Base-by-base conservation (phyloP, 2,329 filamentous ascomycete species). In the Colletotrichum destructivum region DNA sequence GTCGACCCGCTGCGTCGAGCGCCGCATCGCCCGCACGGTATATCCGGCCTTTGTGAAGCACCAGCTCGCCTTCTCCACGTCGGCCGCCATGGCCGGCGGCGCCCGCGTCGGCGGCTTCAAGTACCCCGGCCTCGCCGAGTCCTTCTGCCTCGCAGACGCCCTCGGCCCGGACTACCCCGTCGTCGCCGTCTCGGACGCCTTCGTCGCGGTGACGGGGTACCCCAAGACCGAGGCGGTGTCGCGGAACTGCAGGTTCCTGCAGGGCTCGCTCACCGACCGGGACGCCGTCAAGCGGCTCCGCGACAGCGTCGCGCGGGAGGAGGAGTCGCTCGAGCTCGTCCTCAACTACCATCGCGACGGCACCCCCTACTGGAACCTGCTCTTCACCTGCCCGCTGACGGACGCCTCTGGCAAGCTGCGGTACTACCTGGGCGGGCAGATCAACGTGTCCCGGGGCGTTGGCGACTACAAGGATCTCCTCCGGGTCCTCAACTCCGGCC, bases 141-240 rank as follows among this genome's bases (percentile, higher is more conserved):
- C 88, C 26, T 91, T 91, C 74, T 89, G 88, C 67, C 76, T 91
- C 18, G 89, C 87, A 0, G 86, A 90, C 74, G 86, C 87, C 0
- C 75, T 79, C 5, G 81, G 82, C 54, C 81, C 83, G 0, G 86
- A 88, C 61, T 88, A 88, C 70, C 86, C 88, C 0, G 85, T 88
- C 49, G 72, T 83, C 0, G 86, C 79, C 68, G 84, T 84, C 3
- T 88, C 87, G 0, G 86, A 88, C 67, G 85, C 86, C 1, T 89
- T 89, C 69, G 80, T 86, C 59, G 78, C 81, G n/a, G 77, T 89
- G 5, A 88, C 87, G 0, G 87, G 87, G 6, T 88, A 87, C 71
- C 71, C 78, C 1, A 79, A 85, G 42, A 77, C 75, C 13, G 87
- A 89, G 46, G 82, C 87, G 46, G 81, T 89, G 1, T 81, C 83